Base-by-base conservation (phyloP, 305 asterid genomes). In the Lippia alba region DNA sequence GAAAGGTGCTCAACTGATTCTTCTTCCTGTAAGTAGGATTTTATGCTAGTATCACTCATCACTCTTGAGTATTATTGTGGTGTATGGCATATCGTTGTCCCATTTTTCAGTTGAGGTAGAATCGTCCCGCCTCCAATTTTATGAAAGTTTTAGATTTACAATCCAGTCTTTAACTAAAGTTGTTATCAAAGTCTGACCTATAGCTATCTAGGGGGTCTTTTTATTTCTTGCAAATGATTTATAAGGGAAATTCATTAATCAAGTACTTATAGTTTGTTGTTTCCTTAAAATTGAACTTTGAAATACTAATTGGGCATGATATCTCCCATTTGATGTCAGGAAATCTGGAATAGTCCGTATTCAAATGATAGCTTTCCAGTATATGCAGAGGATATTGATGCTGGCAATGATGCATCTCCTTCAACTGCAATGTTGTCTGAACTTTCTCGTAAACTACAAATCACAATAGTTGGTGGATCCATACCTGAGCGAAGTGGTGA, bases 271-370 rank as follows among this genome's bases (percentile, higher is more conserved):
- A 32, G 67, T 64, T 64, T 12, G 15, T 56, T 20, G 20, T 48
- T 74, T 19, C 46, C 17, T 32, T 49, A 33, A 48, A 33, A 61
- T 57, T 6, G 56, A 54, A 46, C 44, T 24, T 24, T 41, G 36
- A 46, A 32, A 61, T 58, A 24, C 58, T 68, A 16, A 73, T 32
- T 14, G 51, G 53, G 53, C 41, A 17, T 64, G 41, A 17, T 64
- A 18, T 36, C 45, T 74, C 61, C 69, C 34, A 4, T 77, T 48
- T 74, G 69, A 56, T 72, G 69, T 64, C 81, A 89, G 96, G 97
- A 91, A 86, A 82, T 91, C 79, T 91, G 96, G 97, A 91, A 91
- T 67, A 83, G 96, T 76, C 96, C 96, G 18, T 91, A 89, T 81
- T 91, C 94, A 56, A 91, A 86, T 64, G 96, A 89, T 66, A 76